Percentiles rank a stretch among this genome's conserved stretches.
Evolutionary conservation across 768 basidiomycete genomes (phyloP).

Genomic region (Kwoniella botswanensis): DNA sequence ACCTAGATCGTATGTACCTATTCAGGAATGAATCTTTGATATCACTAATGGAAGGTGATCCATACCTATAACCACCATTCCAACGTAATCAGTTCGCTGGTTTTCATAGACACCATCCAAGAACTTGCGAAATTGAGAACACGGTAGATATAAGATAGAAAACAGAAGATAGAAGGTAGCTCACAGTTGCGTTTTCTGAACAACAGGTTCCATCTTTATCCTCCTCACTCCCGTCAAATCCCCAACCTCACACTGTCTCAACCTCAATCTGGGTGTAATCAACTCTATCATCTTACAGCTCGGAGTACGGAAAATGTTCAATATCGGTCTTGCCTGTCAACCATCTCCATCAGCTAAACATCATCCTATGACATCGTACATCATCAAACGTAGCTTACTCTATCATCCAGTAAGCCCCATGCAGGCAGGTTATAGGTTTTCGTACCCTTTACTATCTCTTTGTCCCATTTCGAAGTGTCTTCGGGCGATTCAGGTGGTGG

Average conservation of each 20-base stretch:
- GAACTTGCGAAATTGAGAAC: background rate
- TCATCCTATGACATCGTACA: background rate
- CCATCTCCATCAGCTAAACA: slow-evolving; percentile 2
- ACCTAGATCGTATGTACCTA: slow-evolving; percentile 43
- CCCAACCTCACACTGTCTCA: slow-evolving; percentile 36
- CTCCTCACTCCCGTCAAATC: slow-evolving; percentile 41
- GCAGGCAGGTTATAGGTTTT: slow-evolving; percentile 10
- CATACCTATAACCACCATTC: slow-evolving; percentile 32
- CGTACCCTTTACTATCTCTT: slow-evolving; percentile 18
- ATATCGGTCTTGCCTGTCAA: slow-evolving; percentile 17
- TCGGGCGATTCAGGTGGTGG: slow-evolving; percentile 24
- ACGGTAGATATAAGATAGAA: background rate
- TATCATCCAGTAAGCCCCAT: slow-evolving; percentile 29
- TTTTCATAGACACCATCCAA: no score
- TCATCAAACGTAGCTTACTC: slow-evolving; percentile 7
- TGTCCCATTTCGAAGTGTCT: slow-evolving; percentile 30
- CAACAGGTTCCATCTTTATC: slow-evolving; percentile 53
- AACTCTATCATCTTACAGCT: slow-evolving; percentile 37
- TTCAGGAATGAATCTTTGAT: slow-evolving; percentile 40
- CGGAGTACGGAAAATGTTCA: slow-evolving; percentile 42
- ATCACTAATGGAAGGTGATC: slow-evolving; percentile 22
- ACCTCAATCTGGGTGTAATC: slow-evolving; percentile 34
- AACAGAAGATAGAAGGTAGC: slow-evolving; percentile 1
- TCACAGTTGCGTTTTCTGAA: slow-evolving; percentile 53
- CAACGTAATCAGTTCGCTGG: background rate